Evolutionary conservation across 495 filamentous ascomycete species (phyloP).

Genomic region (Neurospora sp.): DNA sequence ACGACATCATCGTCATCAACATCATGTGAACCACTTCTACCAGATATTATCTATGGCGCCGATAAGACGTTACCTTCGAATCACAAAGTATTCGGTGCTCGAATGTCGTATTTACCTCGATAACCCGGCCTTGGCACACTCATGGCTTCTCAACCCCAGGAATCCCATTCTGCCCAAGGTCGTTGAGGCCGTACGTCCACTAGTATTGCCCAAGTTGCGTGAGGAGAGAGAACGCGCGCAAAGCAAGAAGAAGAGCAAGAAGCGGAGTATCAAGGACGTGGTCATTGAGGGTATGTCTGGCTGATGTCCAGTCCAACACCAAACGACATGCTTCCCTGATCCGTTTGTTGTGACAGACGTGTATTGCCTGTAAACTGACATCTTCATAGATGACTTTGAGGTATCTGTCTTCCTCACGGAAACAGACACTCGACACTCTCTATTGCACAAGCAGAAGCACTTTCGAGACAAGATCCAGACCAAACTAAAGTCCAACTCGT

Average conservation of each 20-base stretch:
- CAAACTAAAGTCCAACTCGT: constrained; percentile 46
- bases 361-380: neutral
- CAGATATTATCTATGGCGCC: constrained; percentile 52
- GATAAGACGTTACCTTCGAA: constrained; percentile 72
- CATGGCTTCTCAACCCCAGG: constrained; percentile 71
- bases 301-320: neutral
- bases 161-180: constrained; percentile 68
- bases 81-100: constrained; percentile 80
- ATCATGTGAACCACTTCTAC: constrained; percentile 1
- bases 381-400: constrained; percentile 75
- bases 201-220: constrained; percentile 79
- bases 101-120: constrained; percentile 95
- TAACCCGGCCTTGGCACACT: constrained; percentile 63
- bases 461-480: constrained; percentile 46
- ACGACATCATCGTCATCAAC: neutral
- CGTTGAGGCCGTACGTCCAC: constrained; percentile 69
- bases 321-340: neutral
- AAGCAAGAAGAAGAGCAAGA: constrained; percentile 48
- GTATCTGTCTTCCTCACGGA: constrained; percentile 89
- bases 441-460: constrained; percentile 75
- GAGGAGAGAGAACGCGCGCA: constrained; percentile 70
- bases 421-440: constrained; percentile 73
- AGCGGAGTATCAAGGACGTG: constrained; percentile 78
- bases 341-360: neutral
- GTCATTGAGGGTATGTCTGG: constrained; percentile 58